A percentile compares a stretch with the other conserved stretches of the same genome.
Conservation (phyloP, 2,329 filamentous ascomycete species). For the Colletotrichum limetticola region DNA sequence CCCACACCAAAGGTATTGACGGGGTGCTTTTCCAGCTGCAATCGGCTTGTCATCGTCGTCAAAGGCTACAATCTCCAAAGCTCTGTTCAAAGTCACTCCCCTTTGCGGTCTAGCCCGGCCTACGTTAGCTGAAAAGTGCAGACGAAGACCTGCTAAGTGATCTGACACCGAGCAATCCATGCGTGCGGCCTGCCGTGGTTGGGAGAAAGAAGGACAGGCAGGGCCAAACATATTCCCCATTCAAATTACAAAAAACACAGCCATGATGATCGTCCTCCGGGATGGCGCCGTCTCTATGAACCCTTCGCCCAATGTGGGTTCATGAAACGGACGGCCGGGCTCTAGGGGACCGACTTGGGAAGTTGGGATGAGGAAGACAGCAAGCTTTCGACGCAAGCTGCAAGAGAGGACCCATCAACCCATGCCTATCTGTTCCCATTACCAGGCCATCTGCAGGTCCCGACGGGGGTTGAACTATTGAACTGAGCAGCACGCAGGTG, state of each 20-base stretch:
- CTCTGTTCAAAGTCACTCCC: constrained; percentile 18
- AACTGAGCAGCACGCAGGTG: neutral
- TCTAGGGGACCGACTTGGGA: neutral
- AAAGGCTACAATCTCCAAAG: constrained; percentile 18
- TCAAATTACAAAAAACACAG: constrained; percentile 15
- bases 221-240: neutral
- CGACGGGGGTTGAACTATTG: neutral
- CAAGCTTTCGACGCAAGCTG: constrained; percentile 23
- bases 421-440: neutral
- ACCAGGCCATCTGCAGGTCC: neutral
- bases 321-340: constrained; percentile 26
- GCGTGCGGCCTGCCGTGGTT: neutral
- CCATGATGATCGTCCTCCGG: constrained; percentile 24
- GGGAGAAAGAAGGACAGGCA: neutral
- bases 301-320: constrained; percentile 22
- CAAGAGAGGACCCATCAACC: constrained; percentile 22
- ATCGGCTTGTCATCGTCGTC: neutral
- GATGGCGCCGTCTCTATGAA: constrained; percentile 27
- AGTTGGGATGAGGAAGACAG: constrained; percentile 25
- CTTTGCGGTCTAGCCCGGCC: neutral
- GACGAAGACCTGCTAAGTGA: neutral
- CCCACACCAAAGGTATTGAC: constrained; percentile 20
- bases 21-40: neutral
- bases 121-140: neutral
- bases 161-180: neutral